Base-by-base conservation (phyloP, 768 basidiomycete genomes). In the Boletellus ananiceps region DNA sequence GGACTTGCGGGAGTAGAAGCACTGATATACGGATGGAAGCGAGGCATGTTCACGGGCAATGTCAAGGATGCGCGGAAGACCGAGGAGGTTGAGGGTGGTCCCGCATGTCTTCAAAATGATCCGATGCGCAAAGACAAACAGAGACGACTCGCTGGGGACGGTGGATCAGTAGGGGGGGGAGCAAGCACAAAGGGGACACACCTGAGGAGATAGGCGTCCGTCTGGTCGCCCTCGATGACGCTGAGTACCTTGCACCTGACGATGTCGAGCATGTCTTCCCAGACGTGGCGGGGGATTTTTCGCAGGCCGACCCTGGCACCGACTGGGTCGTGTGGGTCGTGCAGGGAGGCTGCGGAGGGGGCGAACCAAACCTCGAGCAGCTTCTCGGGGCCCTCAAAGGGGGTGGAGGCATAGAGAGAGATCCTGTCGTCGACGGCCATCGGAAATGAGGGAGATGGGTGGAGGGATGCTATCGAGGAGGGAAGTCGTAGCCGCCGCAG, bases 31-130 rank as follows among this genome's bases (percentile, higher is more conserved):
- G 31, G 78, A 75, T 21, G 73, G 73, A 52, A 92, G 70, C 43
- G 78, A 75, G 11, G 85, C 87, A 34, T 86, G 71, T 7, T 75
- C 71, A 32, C 80, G 75, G 2, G 96, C 96, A 63, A 98, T 95
- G 60, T 93, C 85, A 51, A 99, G 88, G 60, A 99, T 95, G 50
- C 92, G 83, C 18, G 93, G 91, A 44, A 99, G 78, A 12, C 96
- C 96, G 54, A 95, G 79, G 42, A 99, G 86, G 71, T 98, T 97
- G 52, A 98, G 84, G 5, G 96, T 99, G 4, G 96, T 99, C 21
- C 96, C 96, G 68, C 96, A 99, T 12, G 96, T 99, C 72, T 99
- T 99, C 64, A 99, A 82, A 60, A 99, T 98, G 52, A 99, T 79
- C 49, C 93, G 86, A 71, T 99, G 94, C 2, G 95, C 83, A 34